phyloP scores from a whole-genome alignment of 1,139 yeast genomes.

The Taiozyma sp. region DNA sequence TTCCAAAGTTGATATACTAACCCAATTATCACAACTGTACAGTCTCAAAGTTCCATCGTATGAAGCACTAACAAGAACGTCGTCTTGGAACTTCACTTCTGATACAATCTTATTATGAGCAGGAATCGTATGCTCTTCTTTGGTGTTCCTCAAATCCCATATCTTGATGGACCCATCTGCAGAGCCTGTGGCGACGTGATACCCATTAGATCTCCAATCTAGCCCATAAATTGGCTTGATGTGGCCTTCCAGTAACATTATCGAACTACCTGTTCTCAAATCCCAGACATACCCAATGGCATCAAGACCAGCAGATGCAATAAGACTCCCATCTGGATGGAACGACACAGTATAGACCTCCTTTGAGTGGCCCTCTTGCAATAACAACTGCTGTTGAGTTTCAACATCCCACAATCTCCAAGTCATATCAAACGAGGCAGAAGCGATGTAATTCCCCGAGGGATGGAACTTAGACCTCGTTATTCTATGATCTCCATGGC shows the following conservation, averaged over 20 bases:
- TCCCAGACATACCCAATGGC: slow-evolving; percentile 82
- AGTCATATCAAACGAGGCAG: slow-evolving; percentile 82
- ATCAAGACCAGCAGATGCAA: slow-evolving; percentile 80
- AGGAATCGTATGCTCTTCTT: slow-evolving; percentile 51
- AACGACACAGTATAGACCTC: slow-evolving; percentile 61
- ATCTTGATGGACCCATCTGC: slow-evolving; percentile 78
- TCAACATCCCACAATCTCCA: slow-evolving; percentile 86
- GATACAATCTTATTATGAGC: slow-evolving; percentile 78
- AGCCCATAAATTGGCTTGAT: slow-evolving; percentile 64
- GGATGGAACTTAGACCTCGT: slow-evolving; percentile 70
- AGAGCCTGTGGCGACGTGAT: slow-evolving; percentile 75
- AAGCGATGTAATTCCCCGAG: slow-evolving; percentile 44
- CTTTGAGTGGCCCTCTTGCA: slow-evolving; percentile 86
- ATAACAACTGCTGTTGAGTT: slow-evolving; percentile 39
- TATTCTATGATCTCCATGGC: slow-evolving; percentile 48
- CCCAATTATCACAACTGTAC: slow-evolving; percentile 78
- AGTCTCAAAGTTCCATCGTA: slow-evolving; percentile 65
- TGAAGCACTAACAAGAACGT: slow-evolving; percentile 53
- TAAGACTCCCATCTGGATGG: slow-evolving; percentile 76
- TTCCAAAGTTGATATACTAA: slow-evolving; percentile 44
- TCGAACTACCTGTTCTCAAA: slow-evolving; percentile 67
- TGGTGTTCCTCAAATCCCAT: slow-evolving; percentile 73
- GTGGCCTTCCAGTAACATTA: slow-evolving; percentile 62
- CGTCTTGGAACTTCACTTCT: slow-evolving; percentile 50
- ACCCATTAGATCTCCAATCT: slow-evolving; percentile 78